Evolutionary conservation across 805 yeast species (phyloP), one percentile per base, ranked within the genome.

Genomic region (Saturnispora zaruensis): DNA sequence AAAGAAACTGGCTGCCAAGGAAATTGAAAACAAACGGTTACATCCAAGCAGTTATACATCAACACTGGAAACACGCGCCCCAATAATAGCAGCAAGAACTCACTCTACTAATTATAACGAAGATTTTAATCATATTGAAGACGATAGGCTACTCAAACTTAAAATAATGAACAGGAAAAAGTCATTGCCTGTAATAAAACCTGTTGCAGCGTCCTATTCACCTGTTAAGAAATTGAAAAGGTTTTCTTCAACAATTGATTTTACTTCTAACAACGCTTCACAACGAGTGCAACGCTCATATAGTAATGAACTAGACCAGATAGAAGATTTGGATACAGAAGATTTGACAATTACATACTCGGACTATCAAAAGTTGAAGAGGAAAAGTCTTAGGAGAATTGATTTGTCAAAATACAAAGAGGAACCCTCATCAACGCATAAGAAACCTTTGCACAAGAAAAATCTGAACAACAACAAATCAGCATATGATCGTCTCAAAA

Each of bases 391-490:
- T 34, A 51, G 56, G 16, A 50, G 63, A 13, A 47, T 47, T 9
- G 68, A 65, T 50, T 49, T 64, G 13, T 51, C 63, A 1, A 56
- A 60, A 45, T 65, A 61, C 45, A 56, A 53, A 7, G 68, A 65
- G 40, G 55, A 52, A 16, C 56, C 55, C 28, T 42, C 55, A 13
- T 50, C 46, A 8, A 54, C 52, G 9, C 52, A 46, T 20, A 49
- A 47, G 9, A 48, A 46, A 8, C 52, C 41, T 32, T 47, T 37
- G n/a, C 46, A 43, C 14, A 53, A 50, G 23, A 16, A 6, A 7
- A 30, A 34, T 28, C 30, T 6, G 32, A 28, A 28, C 21, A 5
- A 26, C 30, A 7, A 13, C 46, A 9, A 37, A 16, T 48, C 58
- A 13, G 41, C 52, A 36, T 52, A 53, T 16, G 49, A 56, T 13